These are phyloP conservation scores for Cerrena zonata DNA, from an alignment of 1,284 basidiomycete genomes.

Conservation along the genomic window DNA sequence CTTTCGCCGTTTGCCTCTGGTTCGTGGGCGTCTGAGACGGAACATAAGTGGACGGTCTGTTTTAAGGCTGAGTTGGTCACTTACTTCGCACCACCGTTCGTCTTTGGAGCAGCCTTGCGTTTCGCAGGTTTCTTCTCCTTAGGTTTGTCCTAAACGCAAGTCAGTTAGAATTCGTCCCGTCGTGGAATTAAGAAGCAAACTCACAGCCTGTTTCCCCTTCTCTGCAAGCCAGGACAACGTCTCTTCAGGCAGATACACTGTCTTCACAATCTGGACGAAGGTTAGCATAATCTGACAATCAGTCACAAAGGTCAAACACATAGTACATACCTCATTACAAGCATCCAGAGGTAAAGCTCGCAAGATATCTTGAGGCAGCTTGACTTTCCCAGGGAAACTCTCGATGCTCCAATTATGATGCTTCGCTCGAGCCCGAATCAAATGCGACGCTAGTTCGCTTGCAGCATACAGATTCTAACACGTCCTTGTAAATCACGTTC, in stretches of 20 bases:
- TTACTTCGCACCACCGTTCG: conserved; percentile 39
- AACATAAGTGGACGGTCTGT: not conserved
- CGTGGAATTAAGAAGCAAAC: conserved; percentile 17
- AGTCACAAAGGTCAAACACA: no score
- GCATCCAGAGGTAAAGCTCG: conserved; percentile 57
- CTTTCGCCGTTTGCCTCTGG: conserved; percentile 29
- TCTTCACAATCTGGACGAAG: conserved; percentile 50
- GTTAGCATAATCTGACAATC: no score
- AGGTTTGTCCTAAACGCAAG: conserved; percentile 23
- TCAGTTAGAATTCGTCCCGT: not conserved
- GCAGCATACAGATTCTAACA: conserved; percentile 84
- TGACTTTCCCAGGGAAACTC: conserved; percentile 76
- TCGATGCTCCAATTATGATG: conserved; percentile 71
- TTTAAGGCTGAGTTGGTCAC: conserved; percentile 7
- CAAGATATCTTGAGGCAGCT: conserved; percentile 81
- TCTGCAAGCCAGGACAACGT: conserved; percentile 51
- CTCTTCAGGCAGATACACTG: conserved; percentile 59
- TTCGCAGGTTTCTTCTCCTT: conserved; percentile 32
- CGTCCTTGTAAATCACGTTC: no score
- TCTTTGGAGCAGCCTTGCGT: conserved; percentile 30
- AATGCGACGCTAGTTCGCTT: conserved; percentile 82
- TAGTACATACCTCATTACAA: conserved; percentile 48
- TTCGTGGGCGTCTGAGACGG: conserved; percentile 24
- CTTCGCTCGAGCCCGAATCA: conserved; percentile 71
- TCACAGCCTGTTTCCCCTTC: conserved; percentile 21